These are phyloP conservation scores for Pythium biforme DNA, from an alignment of 352 stramenopile species.

Conservation along the genomic window DNA sequence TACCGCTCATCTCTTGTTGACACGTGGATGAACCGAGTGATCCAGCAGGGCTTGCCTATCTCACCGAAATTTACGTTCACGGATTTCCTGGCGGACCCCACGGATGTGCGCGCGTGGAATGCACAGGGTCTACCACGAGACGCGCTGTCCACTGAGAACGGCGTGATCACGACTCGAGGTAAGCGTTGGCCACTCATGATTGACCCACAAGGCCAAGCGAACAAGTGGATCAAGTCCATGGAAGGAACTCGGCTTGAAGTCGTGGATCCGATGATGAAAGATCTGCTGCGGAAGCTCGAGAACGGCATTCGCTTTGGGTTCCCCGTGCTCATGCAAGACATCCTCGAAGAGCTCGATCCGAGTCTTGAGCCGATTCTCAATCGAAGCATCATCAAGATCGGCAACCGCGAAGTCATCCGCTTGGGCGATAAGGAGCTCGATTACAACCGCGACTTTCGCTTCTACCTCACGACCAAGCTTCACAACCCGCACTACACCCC, in stretches of 20 bases:
- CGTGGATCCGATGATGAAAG: slow-evolving; percentile 94
- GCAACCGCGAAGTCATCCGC: slow-evolving; percentile 91
- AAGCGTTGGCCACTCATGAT: slow-evolving; percentile 98
- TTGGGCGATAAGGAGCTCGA: slow-evolving; percentile 96
- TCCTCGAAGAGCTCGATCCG: slow-evolving; percentile 95
- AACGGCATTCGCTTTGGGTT: slow-evolving; percentile 93
- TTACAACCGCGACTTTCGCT: slow-evolving; percentile 93
- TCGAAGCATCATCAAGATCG: slow-evolving; percentile 94
- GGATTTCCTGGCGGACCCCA: slow-evolving; percentile 91
- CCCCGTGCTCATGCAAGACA: slow-evolving; percentile 94
- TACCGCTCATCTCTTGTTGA: slow-evolving; percentile 85
- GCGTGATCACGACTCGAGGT: slow-evolving; percentile 93
- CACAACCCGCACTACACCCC: slow-evolving; percentile 96
- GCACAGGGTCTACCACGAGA: slow-evolving; percentile 92
- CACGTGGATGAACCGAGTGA: slow-evolving; percentile 90
- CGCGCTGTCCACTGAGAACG: slow-evolving; percentile 94
- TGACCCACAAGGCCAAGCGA: slow-evolving; percentile 94
- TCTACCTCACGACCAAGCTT: slow-evolving; percentile 97
- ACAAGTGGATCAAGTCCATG: slow-evolving; percentile 97
- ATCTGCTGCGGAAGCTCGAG: slow-evolving; percentile 92
- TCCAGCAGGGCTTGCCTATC: slow-evolving; percentile 79
- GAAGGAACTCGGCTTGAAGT: slow-evolving; percentile 87
- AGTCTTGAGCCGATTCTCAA: slow-evolving; percentile 92
- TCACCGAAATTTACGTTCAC: slow-evolving; percentile 91
- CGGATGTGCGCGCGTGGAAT: slow-evolving; percentile 94